phyloP scores from a whole-genome alignment of 768 basidiomycete genomes.

The Lentinula guzmanii region DNA sequence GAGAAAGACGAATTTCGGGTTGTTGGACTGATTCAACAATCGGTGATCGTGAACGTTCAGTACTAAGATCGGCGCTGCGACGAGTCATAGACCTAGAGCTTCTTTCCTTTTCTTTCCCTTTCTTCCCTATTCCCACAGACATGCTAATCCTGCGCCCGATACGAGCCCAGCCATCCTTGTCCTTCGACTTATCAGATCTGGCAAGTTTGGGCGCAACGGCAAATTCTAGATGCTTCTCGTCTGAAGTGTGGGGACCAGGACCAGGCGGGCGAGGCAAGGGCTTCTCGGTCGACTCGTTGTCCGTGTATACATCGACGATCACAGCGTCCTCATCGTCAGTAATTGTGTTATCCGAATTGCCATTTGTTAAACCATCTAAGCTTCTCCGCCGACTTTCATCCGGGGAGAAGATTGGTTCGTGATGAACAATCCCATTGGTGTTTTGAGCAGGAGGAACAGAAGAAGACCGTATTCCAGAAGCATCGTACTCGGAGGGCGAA shows the following conservation, averaged over 20 bases:
- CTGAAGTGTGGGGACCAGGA: constrained; percentile 12
- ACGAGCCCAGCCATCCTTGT: constrained; percentile 55
- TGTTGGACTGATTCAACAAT: neutral
- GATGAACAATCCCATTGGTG: constrained; percentile 21
- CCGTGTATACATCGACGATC: neutral
- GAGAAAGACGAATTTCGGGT: constrained; percentile 6
- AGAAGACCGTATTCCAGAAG: constrained; percentile 33
- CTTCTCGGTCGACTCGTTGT: neutral
- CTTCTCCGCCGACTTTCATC: constrained; percentile 38
- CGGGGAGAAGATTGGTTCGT: constrained; percentile 29
- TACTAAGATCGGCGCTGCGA: neutral
- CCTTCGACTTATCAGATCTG: constrained; percentile 27
- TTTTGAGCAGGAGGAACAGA: constrained; percentile 47
- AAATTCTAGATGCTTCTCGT: constrained; percentile 31
- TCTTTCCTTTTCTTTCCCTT: constrained; percentile 26
- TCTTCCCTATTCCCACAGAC: constrained; percentile 40
- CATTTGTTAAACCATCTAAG: constrained; percentile 26
- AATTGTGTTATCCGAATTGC: constrained; percentile 11
- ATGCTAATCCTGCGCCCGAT: constrained; percentile 59
- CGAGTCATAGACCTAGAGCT: constrained; percentile 3
- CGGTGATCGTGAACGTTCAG: neutral
- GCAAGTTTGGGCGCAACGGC: constrained; percentile 24
- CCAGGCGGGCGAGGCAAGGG: constrained; percentile 1
- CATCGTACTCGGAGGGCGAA: neutral
- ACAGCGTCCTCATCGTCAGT: constrained; percentile 1